phyloP scores from a whole-genome alignment of 73 alveolate species.

The Stentor coeruleus region DNA sequence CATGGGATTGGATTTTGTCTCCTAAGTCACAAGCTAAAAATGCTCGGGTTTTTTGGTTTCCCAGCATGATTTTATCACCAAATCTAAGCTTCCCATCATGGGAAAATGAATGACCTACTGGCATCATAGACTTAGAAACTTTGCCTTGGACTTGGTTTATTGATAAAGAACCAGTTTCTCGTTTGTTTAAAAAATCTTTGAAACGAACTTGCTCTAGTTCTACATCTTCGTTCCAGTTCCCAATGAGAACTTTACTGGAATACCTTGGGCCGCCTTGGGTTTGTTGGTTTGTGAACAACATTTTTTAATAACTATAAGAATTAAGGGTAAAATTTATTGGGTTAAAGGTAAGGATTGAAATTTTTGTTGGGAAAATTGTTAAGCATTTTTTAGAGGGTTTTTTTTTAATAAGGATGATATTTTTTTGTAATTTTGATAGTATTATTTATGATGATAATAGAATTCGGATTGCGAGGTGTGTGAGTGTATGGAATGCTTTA shows the following conservation, averaged over 20 bases:
- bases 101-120: slow-evolving; percentile 49
- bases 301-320: too few relatives aligned
- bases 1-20: slow-evolving; percentile 59
- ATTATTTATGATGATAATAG: too few relatives aligned
- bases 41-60: slow-evolving; percentile 63
- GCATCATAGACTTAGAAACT: slow-evolving; percentile 32
- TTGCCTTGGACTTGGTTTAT: slow-evolving; percentile 45
- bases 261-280: slow-evolving; percentile 76
- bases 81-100: slow-evolving; percentile 63
- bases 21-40: slow-evolving; percentile 68
- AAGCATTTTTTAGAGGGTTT: too few relatives aligned
- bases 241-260: slow-evolving; percentile 64
- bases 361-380: too few relatives aligned
- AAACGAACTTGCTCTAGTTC: slow-evolving; percentile 62
- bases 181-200: slow-evolving; percentile 55
- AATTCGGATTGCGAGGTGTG: too few relatives aligned
- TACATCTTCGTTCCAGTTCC: slow-evolving; percentile 86
- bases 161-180: slow-evolving; percentile 48
- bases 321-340: too few relatives aligned
- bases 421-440: too few relatives aligned
- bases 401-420: too few relatives aligned
- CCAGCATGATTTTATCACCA: slow-evolving; percentile 73
- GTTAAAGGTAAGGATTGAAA: too few relatives aligned
- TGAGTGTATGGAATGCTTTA: too few relatives aligned
- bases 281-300: slow-evolving; percentile 78